Evolutionary conservation across 768 basidiomycete genomes (phyloP).

Genomic region (Rhodosporidiobolus sp.): DNA sequence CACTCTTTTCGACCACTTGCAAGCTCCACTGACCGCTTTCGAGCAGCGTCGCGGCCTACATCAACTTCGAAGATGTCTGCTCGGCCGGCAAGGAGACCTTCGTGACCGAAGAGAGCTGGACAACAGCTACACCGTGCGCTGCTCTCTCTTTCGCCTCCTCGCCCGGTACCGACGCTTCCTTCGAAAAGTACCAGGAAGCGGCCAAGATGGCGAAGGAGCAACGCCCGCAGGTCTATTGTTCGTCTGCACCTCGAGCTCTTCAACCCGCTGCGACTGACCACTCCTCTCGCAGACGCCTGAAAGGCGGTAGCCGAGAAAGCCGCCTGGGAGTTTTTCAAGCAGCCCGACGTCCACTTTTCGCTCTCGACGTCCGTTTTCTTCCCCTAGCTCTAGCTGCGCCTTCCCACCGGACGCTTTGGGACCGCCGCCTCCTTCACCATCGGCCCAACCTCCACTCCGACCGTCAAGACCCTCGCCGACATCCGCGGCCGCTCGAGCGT

Average conservation of each 20-base stretch:
- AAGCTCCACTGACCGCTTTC: too few species aligned
- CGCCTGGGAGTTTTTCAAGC: constrained; percentile 23
- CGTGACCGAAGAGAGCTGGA: background rate
- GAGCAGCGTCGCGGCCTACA: too few species aligned
- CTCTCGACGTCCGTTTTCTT: constrained; percentile 7
- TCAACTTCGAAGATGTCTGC: background rate
- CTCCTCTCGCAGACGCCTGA: background rate
- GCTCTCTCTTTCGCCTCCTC: background rate
- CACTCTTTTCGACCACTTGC: too few species aligned
- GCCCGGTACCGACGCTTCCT: background rate
- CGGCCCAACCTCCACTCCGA: background rate
- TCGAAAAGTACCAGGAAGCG: background rate
- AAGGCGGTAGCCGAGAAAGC: constrained; percentile 26
- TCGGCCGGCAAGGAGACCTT: background rate
- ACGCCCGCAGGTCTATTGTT: background rate
- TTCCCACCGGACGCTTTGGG: background rate
- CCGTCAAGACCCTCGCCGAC: background rate
- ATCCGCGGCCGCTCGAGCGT: background rate
- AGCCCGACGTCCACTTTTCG: constrained; percentile 10
- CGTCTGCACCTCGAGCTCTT: background rate
- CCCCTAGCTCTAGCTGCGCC: background rate
- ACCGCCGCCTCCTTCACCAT: background rate
- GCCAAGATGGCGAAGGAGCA: background rate
- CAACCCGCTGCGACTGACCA: background rate
- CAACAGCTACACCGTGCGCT: background rate